Percentiles rank a stretch among this genome's conserved stretches.
These are phyloP conservation scores for Huntiella abstrusa DNA, from an alignment of 2,329 filamentous ascomycete genomes.

Conservation along the genomic window DNA sequence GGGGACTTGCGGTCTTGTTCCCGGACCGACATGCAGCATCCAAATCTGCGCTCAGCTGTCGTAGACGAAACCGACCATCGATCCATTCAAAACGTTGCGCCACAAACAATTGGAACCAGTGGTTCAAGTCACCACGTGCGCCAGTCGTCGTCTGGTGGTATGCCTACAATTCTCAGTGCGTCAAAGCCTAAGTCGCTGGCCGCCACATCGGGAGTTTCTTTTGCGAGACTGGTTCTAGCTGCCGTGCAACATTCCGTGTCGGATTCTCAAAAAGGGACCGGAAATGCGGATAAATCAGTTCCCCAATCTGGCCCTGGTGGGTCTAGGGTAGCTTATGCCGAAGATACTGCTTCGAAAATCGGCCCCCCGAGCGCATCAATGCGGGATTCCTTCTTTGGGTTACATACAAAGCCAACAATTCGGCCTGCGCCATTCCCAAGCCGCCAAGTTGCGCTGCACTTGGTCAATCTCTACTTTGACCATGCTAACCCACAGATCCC, in stretches of 20 bases:
- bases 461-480: conserved; percentile 80
- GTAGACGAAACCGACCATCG: background rate
- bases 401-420: conserved; percentile 79
- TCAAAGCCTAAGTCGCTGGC: conserved; percentile 68
- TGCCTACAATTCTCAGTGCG: conserved; percentile 59
- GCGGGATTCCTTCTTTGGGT: conserved; percentile 91
- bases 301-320: conserved; percentile 12
- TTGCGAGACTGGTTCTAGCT: conserved; percentile 83
- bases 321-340: background rate
- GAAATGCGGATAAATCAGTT: conserved; percentile 15
- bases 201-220: conserved; percentile 78
- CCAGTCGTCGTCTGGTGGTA: conserved; percentile 22
- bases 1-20: conserved; percentile 47
- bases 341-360: conserved; percentile 13
- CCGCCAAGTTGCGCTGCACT: conserved; percentile 48
- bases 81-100: too few relatives aligned
- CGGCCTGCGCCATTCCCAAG: conserved; percentile 71
- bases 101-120: too few relatives aligned
- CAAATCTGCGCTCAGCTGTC: conserved; percentile 5
- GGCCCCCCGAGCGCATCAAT: conserved; percentile 46
- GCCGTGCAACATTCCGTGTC: conserved; percentile 61
- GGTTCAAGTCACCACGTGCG: background rate
- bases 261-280: conserved; percentile 17
- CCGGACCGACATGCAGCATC: conserved; percentile 23
- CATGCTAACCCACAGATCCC: conserved; percentile 93